A percentile compares a stretch with the other conserved stretches of the same genome.
Evolutionary conservation across 257 asterid genomes (phyloP).

Genomic region (Solanum paucissectum): DNA sequence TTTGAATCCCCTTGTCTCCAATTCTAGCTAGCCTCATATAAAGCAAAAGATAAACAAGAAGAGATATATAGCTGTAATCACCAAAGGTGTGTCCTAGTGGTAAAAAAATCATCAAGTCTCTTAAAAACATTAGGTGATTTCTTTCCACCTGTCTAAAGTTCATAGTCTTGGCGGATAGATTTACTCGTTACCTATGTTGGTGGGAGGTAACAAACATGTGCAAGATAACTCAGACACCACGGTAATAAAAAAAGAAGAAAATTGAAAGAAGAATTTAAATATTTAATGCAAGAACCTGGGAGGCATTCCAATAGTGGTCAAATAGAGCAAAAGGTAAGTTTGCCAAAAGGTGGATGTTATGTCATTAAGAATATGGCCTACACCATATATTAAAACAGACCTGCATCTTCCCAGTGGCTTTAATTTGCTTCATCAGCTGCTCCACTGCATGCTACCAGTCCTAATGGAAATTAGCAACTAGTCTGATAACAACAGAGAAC

Average conservation of each 20-base stretch:
- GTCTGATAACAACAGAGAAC: not conserved
- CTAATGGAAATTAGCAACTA: not conserved
- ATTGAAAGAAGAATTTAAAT: not conserved
- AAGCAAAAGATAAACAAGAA: too few relatives aligned
- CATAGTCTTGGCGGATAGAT: not conserved
- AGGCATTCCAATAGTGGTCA: constrained; percentile 71
- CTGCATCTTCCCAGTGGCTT: constrained; percentile 39
- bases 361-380: constrained; percentile 73
- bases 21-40: too few relatives aligned
- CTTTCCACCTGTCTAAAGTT: not conserved
- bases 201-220: not conserved
- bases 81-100: not conserved
- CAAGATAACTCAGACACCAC: not conserved
- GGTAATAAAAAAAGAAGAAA: not conserved
- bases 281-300: constrained; percentile 11
- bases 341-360: not conserved
- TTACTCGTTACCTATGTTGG: not conserved
- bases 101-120: too few relatives aligned
- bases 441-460: constrained; percentile 13
- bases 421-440: constrained; percentile 9
- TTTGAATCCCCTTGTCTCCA: not conserved
- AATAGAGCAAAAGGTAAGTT: constrained; percentile 53
- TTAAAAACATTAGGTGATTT: not conserved
- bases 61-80: too few relatives aligned
- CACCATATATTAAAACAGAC: constrained; percentile 57